These are phyloP conservation scores for Castanea mollissima DNA, from an alignment of 306 rosid species.

Conservation along the genomic window DNA sequence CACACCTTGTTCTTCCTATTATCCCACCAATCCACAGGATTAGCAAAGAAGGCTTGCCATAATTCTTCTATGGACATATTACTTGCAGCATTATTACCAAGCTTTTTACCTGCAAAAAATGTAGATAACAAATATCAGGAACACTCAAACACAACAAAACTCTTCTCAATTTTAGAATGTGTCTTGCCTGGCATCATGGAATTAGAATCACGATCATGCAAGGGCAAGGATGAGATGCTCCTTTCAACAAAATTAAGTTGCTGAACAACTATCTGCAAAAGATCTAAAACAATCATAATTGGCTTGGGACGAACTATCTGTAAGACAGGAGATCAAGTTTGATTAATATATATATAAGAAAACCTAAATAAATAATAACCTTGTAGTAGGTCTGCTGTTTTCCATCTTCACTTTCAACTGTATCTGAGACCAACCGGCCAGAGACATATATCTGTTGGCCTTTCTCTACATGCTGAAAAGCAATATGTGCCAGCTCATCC, in stretches of 20 bases:
- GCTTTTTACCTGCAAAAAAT: conserved; percentile 52
- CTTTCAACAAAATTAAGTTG: conserved; percentile 81
- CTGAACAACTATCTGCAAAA: conserved; percentile 70
- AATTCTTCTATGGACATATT: conserved; percentile 56
- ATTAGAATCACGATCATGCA: conserved; percentile 48
- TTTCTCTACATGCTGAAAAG: conserved; percentile 70
- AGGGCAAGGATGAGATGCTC: conserved; percentile 32
- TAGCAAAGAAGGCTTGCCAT: conserved; percentile 74
- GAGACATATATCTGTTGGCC: conserved; percentile 73
- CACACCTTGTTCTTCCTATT: conserved; percentile 61
- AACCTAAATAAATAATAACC: conserved; percentile 40
- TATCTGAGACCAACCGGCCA: conserved; percentile 74
- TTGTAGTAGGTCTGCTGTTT: conserved; percentile 80
- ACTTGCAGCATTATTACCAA: conserved; percentile 32
- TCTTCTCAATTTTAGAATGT: conserved; percentile 1
- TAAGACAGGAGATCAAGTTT: neutral
- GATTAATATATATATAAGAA: neutral
- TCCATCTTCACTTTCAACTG: conserved; percentile 69
- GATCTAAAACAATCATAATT: conserved; percentile 14
- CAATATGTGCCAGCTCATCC: conserved; percentile 83
- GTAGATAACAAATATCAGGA: neutral
- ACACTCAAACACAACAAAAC: conserved; percentile 5
- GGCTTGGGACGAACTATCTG: neutral
- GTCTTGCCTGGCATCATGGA: conserved; percentile 47
- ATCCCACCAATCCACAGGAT: conserved; percentile 69